Conservation (phyloP, 257 asterid genomes). For the Nicotiana otophora region DNA sequence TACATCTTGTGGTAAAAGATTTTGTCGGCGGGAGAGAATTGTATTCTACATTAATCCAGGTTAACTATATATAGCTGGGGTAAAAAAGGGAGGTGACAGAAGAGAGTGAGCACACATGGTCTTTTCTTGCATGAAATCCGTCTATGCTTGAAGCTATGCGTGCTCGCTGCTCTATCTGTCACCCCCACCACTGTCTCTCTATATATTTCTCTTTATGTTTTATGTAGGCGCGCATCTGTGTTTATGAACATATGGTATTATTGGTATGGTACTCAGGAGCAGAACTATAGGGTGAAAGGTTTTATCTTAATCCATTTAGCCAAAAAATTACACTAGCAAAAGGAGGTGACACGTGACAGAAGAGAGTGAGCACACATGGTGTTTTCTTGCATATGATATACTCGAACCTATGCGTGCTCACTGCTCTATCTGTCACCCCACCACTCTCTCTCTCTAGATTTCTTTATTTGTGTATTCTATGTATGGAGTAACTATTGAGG, state of each 20-base stretch:
- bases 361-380: slow-evolving; percentile 97
- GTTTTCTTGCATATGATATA: slow-evolving; percentile 65
- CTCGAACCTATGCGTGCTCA: slow-evolving; percentile 82
- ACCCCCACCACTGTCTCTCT: slow-evolving; percentile 34
- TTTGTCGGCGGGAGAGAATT: too few species aligned
- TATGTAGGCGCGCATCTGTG: background rate
- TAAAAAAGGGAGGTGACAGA: too few species aligned
- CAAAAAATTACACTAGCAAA: too few species aligned
- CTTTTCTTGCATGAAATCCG: too few species aligned
- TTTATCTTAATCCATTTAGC: too few species aligned
- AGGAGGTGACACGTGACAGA: slow-evolving; percentile 17
- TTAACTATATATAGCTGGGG: too few species aligned
- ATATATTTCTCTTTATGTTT: background rate
- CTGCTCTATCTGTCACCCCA: slow-evolving; percentile 78
- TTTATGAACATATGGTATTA: background rate
- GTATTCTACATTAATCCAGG: too few species aligned
- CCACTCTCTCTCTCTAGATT: slow-evolving; percentile 18
- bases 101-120: too few species aligned
- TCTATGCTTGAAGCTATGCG: slow-evolving; percentile 65
- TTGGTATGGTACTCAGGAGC: too few species aligned
- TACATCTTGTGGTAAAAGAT: background rate
- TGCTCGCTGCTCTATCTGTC: slow-evolving; percentile 86
- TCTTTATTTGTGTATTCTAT: background rate
- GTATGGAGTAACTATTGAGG: background rate
- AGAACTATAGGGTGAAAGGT: too few species aligned